phyloP scores from a whole-genome alignment of 176 grass and related monocot species.

The Carex scoparia region DNA sequence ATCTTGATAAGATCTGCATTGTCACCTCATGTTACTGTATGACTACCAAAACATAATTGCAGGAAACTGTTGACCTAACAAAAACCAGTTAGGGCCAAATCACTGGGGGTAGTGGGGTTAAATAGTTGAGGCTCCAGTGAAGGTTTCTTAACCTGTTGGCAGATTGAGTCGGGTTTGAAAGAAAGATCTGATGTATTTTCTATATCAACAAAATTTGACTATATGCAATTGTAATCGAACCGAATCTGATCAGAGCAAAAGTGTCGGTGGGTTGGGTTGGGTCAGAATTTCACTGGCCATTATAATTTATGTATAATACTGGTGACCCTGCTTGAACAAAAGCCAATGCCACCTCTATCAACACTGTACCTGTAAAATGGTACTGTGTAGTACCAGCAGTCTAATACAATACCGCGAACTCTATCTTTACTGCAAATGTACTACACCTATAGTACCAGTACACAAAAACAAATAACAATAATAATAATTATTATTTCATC shows the following conservation, averaged over 20 bases:
- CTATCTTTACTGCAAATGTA: neutral
- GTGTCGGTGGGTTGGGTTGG: neutral
- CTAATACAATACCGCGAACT: neutral
- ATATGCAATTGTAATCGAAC: neutral
- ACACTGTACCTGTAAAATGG: neutral
- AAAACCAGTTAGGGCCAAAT: neutral
- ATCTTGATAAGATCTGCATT: slow-evolving; percentile 5
- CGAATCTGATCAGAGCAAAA: neutral
- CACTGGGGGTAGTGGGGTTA: neutral
- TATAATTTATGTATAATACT: neutral
- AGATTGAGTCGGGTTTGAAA: neutral
- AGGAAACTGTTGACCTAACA: neutral
- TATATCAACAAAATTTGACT: neutral
- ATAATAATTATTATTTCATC: neutral
- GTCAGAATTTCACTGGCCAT: neutral
- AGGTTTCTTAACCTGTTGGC: neutral
- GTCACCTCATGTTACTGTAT: neutral
- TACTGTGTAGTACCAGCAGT: neutral
- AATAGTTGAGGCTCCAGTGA: neutral
- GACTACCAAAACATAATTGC: neutral
- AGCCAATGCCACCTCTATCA: neutral
- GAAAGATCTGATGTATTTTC: neutral
- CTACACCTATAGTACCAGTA: neutral
- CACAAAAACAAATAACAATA: neutral
- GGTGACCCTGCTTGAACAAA: neutral